Base-by-base conservation (phyloP, 2,329 filamentous ascomycete genomes). In the Trichoderma atroviride region DNA sequence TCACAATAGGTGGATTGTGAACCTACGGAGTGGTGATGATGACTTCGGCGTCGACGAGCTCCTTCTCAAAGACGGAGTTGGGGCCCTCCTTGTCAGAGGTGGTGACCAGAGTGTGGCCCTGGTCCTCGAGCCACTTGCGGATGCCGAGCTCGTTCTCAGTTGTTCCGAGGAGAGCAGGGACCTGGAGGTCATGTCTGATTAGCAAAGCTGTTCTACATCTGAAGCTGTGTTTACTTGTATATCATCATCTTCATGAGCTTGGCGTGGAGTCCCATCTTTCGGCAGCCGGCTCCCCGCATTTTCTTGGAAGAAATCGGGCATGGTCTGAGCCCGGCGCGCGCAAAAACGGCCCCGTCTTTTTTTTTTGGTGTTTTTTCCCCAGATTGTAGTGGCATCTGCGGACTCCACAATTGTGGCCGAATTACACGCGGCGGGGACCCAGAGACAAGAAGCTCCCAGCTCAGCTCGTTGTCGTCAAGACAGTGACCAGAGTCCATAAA, bases 121-220 rank as follows among this genome's bases (percentile, higher is more conserved):
- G 91, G 72, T 95, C 92, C 87, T 98, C 96, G 76, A 99, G 91
- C 95, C 96, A 99, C 84, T 96, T 94, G 79, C 96, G 90, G 80
- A 99, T 86, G 76, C 96, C 96, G 72, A 99, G 93, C 88, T 99
- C 96, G 83, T 98, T 98, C 88, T 99, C 93, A 60, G 94, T 97
- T 73, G 96, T 97, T 78, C 96, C 96, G 77, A 97, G 89, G 76
- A 99, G 88, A 77, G 88, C 88, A 73, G 94, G 94, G 81, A 90
- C 87, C 87, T 90, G 43, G 24, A 27, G n/a, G 4, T 22, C n/a
- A 55, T 29, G 2, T 33, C 6, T 59, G 56, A 11, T 60, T 43
- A 60, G n/a, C 31, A 27, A 22, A 43, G 37, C 3, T 63, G 50
- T 6, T 1, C 0, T 62, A 22, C 35, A 24, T 19, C 27, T 0